phyloP scores from a whole-genome alignment of 2,329 filamentous ascomycete species.

The Cladophialophora psammophila region DNA sequence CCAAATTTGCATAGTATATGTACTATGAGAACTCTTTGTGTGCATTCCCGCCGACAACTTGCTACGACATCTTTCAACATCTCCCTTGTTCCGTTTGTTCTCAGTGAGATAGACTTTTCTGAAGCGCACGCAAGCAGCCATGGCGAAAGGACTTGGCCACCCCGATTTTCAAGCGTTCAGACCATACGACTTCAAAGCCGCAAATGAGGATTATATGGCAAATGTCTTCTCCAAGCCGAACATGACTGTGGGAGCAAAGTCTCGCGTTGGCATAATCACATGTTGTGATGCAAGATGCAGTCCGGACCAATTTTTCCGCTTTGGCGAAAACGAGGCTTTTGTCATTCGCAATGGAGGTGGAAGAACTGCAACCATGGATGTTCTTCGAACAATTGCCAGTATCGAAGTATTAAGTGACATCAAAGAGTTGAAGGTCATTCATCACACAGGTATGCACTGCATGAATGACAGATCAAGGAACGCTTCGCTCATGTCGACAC shows the following conservation, averaged over 20 bases:
- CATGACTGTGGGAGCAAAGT: slow-evolving; percentile 50
- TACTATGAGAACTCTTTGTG: background rate
- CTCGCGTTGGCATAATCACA: slow-evolving; percentile 24
- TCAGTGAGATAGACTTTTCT: background rate
- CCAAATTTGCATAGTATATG: background rate
- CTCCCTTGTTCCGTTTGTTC: background rate
- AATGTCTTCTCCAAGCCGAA: slow-evolving; percentile 10
- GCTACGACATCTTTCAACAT: background rate
- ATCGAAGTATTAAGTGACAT: slow-evolving; percentile 23
- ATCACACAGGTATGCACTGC: slow-evolving; percentile 20
- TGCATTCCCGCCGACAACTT: background rate
- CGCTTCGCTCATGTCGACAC: background rate
- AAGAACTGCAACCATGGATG: slow-evolving; percentile 16
- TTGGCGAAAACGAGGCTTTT: slow-evolving; percentile 21
- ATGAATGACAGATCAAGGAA: background rate
- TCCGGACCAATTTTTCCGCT: slow-evolving; percentile 21
- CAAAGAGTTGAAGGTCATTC: slow-evolving; percentile 22
- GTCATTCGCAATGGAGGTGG: slow-evolving; percentile 24
- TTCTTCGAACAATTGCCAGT: slow-evolving; percentile 19
- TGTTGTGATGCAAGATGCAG: slow-evolving; percentile 24
- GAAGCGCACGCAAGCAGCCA: slow-evolving; percentile 12
- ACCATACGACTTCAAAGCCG: slow-evolving; percentile 22
- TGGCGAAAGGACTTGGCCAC: slow-evolving; percentile 22
- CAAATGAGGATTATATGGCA: slow-evolving; percentile 16
- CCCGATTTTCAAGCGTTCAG: background rate